phyloP scores from a whole-genome alignment of 169 alveolate species.

The Cryptosporidium sp. region DNA sequence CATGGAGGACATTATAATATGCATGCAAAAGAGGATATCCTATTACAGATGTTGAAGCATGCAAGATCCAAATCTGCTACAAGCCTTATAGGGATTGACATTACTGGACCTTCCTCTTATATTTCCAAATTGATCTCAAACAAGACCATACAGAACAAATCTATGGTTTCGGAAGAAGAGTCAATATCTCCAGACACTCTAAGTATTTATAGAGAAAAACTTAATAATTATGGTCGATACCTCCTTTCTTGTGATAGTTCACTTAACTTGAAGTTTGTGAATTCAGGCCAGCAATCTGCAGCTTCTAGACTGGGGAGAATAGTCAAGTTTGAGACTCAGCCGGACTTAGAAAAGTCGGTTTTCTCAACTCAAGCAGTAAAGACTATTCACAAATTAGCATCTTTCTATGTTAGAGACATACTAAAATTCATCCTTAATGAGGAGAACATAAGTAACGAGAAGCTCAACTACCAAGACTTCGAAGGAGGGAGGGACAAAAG shows the following conservation, averaged over 20 bases:
- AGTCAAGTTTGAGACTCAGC: neutral
- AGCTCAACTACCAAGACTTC: neutral
- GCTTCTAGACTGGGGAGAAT: neutral
- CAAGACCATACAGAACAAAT: neutral
- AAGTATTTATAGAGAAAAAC: neutral
- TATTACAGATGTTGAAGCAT: conserved; percentile 56
- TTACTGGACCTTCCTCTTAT: conserved; percentile 37
- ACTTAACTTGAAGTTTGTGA: neutral
- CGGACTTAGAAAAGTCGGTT: neutral
- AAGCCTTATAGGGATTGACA: conserved; percentile 34
- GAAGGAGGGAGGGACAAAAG: neutral
- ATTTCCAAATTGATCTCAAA: conserved; percentile 16
- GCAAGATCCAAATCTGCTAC: conserved; percentile 1
- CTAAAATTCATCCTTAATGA: conserved; percentile 30
- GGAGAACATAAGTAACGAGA: neutral
- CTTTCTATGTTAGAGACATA: conserved; percentile 39
- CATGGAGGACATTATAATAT: conserved; percentile 72
- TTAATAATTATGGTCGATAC: conserved; percentile 36
- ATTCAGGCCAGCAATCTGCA: neutral
- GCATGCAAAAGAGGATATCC: conserved; percentile 63
- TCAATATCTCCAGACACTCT: conserved; percentile 5
- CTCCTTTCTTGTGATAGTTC: conserved; percentile 14
- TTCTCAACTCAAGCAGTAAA: conserved; percentile 37
- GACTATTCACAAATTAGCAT: conserved; percentile 33
- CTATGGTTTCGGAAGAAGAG: conserved; percentile 27